Conservation (phyloP, 495 filamentous ascomycete species). For the Talaromyces thailandensis region DNA sequence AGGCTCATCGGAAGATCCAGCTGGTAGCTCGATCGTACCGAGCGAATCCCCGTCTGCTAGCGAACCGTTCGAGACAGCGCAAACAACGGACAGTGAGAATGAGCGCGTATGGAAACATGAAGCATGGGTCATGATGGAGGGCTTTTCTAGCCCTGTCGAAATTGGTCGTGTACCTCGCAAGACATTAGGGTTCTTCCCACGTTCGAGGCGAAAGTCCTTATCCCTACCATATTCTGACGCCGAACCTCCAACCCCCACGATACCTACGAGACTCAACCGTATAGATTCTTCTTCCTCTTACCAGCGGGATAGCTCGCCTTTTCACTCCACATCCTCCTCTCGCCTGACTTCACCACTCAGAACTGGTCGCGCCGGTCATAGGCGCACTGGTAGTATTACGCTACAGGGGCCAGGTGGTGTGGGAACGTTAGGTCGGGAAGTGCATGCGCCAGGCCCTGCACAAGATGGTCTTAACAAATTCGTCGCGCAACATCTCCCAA, state of each 20-base stretch:
- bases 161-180: slow-evolving; percentile 78
- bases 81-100: slow-evolving; percentile 27
- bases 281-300: slow-evolving; percentile 16
- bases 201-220: slow-evolving; percentile 72
- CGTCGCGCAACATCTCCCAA: slow-evolving; percentile 67
- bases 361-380: slow-evolving; percentile 24
- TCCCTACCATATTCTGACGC: slow-evolving; percentile 39
- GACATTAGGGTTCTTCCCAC: slow-evolving; percentile 85
- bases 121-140: slow-evolving; percentile 74
- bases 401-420: slow-evolving; percentile 77
- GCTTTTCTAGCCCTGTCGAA: slow-evolving; percentile 60
- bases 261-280: slow-evolving; percentile 10
- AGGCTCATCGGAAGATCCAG: slow-evolving; percentile 24
- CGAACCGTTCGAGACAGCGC: slow-evolving; percentile 11
- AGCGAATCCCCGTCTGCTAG: slow-evolving; percentile 15
- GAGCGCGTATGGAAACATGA: slow-evolving; percentile 72
- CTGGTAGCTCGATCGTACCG: slow-evolving; percentile 35
- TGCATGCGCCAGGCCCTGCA: slow-evolving; percentile 67
- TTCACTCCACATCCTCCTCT: slow-evolving; percentile 12
- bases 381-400: slow-evolving; percentile 29
- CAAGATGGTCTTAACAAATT: slow-evolving; percentile 72
- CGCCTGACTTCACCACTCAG: slow-evolving; percentile 10
- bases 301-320: slow-evolving; percentile 8
- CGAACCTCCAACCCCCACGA: slow-evolving; percentile 19
- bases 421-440: slow-evolving; percentile 62